These are phyloP conservation scores for Pestalotiopsis sp. DNA, from an alignment of 2,329 filamentous ascomycete species.

Conservation along the genomic window DNA sequence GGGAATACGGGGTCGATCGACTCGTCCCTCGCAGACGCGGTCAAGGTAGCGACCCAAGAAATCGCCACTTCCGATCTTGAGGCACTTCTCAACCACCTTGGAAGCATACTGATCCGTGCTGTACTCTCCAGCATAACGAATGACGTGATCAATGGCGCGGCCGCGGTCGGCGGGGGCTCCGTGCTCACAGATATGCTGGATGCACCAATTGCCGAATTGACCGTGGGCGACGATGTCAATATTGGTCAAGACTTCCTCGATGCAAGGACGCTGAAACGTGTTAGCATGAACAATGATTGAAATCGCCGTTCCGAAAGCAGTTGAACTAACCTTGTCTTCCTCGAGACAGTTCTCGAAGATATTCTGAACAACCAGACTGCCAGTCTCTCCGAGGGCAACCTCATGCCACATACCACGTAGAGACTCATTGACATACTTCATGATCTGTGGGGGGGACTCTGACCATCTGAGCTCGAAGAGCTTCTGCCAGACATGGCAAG, in stretches of 20 bases:
- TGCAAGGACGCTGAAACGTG: slow-evolving; percentile 78
- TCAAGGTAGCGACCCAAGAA: slow-evolving; percentile 93
- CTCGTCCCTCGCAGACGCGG: slow-evolving; percentile 87
- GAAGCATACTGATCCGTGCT: slow-evolving; percentile 99
- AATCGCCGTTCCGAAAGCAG: not conserved
- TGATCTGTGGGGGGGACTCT: slow-evolving; percentile 92
- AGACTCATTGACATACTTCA: slow-evolving; percentile 97
- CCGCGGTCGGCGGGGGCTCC: slow-evolving; percentile 88
- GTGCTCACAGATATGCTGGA: slow-evolving; percentile 98
- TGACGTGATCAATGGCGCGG: slow-evolving; percentile 92
- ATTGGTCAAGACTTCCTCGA: slow-evolving; percentile 92
- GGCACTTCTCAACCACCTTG: slow-evolving; percentile 98
- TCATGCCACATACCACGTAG: slow-evolving; percentile 98
- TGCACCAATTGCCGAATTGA: slow-evolving; percentile 99
- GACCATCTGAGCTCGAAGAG: slow-evolving; percentile 97
- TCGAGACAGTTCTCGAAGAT: slow-evolving; percentile 99
- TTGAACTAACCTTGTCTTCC: slow-evolving; percentile 81
- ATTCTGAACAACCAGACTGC: slow-evolving; percentile 97
- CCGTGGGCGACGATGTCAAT: slow-evolving; percentile 97
- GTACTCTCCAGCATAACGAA: slow-evolving; percentile 91
- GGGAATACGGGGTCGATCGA: slow-evolving; percentile 91
- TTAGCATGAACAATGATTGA: not conserved
- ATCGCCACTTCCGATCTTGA: slow-evolving; percentile 91
- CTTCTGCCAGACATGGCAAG: slow-evolving; percentile 99
- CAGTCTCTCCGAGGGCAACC: slow-evolving; percentile 94